A percentile compares a stretch with the other conserved stretches of the same genome.
phyloP scores from a whole-genome alignment of 2,329 filamentous ascomycete species.

The Scytalidium sp. region DNA sequence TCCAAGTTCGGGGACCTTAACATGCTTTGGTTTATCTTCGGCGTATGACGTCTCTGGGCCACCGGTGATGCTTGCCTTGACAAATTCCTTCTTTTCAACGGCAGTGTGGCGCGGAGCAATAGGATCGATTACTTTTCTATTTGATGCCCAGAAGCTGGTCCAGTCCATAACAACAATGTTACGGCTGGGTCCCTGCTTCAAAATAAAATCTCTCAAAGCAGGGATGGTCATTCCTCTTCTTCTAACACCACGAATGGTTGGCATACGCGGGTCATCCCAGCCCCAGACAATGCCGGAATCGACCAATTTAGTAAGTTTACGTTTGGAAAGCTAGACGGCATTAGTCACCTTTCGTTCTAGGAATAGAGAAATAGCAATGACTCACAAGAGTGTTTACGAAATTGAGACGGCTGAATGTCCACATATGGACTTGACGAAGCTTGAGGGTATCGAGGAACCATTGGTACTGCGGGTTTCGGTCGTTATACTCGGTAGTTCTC shows the following conservation, averaged over 20 bases:
- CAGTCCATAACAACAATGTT: conserved; percentile 85
- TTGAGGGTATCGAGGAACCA: conserved; percentile 77
- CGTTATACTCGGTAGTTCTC: conserved; percentile 82
- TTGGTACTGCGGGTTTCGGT: conserved; percentile 82
- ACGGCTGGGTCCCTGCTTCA: conserved; percentile 79
- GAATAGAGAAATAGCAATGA: no score
- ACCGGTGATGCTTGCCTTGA: conserved; percentile 63
- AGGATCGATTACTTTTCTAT: conserved; percentile 83
- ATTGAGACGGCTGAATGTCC: conserved; percentile 83
- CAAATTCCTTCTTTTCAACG: conserved; percentile 66
- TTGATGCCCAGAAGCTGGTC: conserved; percentile 65
- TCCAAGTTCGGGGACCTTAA: conserved; percentile 83
- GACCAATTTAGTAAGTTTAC: conserved; percentile 81
- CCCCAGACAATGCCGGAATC: conserved; percentile 74
- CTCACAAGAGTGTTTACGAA: conserved; percentile 79
- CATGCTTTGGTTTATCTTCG: conserved; percentile 81
- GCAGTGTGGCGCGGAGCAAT: conserved; percentile 72
- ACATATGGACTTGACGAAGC: conserved; percentile 76
- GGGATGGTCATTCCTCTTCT: conserved; percentile 76
- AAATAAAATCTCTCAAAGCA: conserved; percentile 77
- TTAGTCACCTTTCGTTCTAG: no score
- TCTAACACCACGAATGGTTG: conserved; percentile 76
- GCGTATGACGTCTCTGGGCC: conserved; percentile 58
- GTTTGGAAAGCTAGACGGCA: conserved; percentile 84
- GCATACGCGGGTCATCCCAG: conserved; percentile 87